Conservation (phyloP, 208 protist species). For the Leishmania martiniquensis region DNA sequence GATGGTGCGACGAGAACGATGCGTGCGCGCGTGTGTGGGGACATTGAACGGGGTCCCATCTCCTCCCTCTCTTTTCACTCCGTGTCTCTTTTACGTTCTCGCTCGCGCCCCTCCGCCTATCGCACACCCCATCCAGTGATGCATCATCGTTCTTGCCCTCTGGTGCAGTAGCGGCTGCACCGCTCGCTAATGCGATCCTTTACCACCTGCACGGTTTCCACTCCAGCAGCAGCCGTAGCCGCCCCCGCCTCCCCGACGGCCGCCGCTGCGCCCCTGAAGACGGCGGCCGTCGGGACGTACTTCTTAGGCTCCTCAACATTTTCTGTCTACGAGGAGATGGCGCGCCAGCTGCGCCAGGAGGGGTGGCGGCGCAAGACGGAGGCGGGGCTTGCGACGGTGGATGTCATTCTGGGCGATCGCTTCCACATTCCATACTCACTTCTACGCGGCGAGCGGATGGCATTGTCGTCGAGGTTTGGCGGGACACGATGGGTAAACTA, state of each 20-base stretch:
- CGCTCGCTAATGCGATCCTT: background rate
- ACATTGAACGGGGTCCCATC: no score
- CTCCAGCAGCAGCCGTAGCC: background rate
- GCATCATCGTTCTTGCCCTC: background rate
- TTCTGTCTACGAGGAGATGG: slow-evolving; percentile 89
- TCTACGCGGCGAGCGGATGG: slow-evolving; percentile 64
- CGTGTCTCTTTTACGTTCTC: background rate
- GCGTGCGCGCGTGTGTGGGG: background rate
- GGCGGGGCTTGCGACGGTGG: slow-evolving; percentile 38
- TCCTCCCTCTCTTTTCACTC: background rate
- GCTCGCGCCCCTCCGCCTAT: background rate
- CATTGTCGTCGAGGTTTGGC: slow-evolving; percentile 52
- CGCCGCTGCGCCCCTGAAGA: background rate
- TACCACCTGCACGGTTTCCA: background rate
- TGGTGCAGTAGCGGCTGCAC: background rate
- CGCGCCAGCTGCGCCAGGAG: slow-evolving; percentile 51
- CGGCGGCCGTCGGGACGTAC: slow-evolving; percentile 20
- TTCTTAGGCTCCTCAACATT: slow-evolving; percentile 69
- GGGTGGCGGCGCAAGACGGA: slow-evolving; percentile 52
- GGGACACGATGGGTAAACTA: slow-evolving; percentile 90
- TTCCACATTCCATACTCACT: slow-evolving; percentile 78
- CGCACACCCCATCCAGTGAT: background rate
- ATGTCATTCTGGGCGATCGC: slow-evolving; percentile 83
- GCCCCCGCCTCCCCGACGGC: background rate
- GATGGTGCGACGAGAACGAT: background rate